Evolutionary conservation across 345 rosid species (phyloP).

Genomic region (Euphorbia tirucalli): DNA sequence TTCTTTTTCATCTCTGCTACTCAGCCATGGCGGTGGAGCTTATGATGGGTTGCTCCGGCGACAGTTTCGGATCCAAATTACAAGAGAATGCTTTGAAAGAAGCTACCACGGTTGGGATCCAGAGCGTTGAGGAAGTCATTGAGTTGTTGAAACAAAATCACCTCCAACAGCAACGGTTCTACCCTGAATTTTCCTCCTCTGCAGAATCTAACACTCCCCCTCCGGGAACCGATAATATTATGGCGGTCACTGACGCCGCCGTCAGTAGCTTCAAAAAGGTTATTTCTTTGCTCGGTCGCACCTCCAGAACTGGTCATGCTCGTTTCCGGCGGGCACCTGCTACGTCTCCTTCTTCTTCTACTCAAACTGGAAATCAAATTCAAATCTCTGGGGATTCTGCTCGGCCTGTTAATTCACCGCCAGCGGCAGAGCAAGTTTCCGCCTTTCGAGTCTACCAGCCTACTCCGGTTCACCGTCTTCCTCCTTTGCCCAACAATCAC

Average conservation of each 20-base stretch:
- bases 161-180: conserved; percentile 22
- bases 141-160: conserved; percentile 47
- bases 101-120: conserved; percentile 77
- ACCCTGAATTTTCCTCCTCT: no score
- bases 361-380: conserved; percentile 16
- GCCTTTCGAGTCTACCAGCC: conserved; percentile 75
- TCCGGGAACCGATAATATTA: conserved; percentile 35
- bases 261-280: conserved; percentile 74
- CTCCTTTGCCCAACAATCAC: conserved; percentile 71
- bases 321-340: conserved; percentile 71
- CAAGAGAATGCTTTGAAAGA: conserved; percentile 64
- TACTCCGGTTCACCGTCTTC: conserved; percentile 60
- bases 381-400: conserved; percentile 20
- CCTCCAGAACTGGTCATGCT: conserved; percentile 82
- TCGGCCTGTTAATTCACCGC: conserved; percentile 13
- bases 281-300: conserved; percentile 60
- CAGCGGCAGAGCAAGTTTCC: conserved; percentile 39
- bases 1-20: background rate
- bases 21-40: conserved; percentile 66
- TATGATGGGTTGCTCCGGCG: conserved; percentile 49
- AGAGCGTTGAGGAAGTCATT: conserved; percentile 72
- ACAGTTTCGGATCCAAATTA: conserved; percentile 34
- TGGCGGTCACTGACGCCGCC: conserved; percentile 64
- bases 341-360: no score
- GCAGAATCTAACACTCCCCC: no score